Evolutionary conservation across 345 rosid species (phyloP).

Genomic region (Cardiospermum halicacabum): DNA sequence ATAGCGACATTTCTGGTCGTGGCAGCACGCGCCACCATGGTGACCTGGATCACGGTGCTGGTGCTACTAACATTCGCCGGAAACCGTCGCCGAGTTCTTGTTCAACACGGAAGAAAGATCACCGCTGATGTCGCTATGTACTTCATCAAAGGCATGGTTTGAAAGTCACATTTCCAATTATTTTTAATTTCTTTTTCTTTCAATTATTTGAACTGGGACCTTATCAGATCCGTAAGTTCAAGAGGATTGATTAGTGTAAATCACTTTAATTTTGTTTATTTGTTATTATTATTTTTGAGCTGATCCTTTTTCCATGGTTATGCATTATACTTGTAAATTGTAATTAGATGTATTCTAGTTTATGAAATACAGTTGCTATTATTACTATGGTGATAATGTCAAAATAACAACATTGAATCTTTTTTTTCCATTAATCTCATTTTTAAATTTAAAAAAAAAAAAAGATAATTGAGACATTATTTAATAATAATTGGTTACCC

Average conservation of each 20-base stretch:
- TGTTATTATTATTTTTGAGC: too few relatives aligned
- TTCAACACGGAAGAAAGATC: slow-evolving; percentile 39
- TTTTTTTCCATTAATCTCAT: too few relatives aligned
- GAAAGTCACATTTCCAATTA: neutral
- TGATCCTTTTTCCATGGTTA: neutral
- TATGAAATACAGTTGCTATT: too few relatives aligned
- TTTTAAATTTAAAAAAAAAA: too few relatives aligned
- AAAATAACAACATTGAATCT: too few relatives aligned
- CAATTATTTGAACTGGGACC: too few relatives aligned
- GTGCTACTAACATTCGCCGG: slow-evolving; percentile 48
- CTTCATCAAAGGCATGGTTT: slow-evolving; percentile 17
- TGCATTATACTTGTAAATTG: neutral
- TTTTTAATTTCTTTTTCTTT: too few relatives aligned
- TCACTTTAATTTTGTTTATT: neutral
- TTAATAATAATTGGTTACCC: too few relatives aligned
- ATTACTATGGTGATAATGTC: too few relatives aligned
- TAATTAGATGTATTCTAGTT: neutral
- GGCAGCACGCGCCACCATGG: slow-evolving; percentile 45
- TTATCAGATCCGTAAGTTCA: too few relatives aligned
- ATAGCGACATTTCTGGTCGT: slow-evolving; percentile 19
- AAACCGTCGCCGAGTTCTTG: slow-evolving; percentile 41
- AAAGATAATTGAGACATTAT: too few relatives aligned
- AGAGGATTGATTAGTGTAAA: neutral
- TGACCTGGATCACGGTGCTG: slow-evolving; percentile 48
- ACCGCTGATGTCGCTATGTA: slow-evolving; percentile 32